phyloP scores from a whole-genome alignment of 2,329 filamentous ascomycete species.

The Aspergillus sp. region DNA sequence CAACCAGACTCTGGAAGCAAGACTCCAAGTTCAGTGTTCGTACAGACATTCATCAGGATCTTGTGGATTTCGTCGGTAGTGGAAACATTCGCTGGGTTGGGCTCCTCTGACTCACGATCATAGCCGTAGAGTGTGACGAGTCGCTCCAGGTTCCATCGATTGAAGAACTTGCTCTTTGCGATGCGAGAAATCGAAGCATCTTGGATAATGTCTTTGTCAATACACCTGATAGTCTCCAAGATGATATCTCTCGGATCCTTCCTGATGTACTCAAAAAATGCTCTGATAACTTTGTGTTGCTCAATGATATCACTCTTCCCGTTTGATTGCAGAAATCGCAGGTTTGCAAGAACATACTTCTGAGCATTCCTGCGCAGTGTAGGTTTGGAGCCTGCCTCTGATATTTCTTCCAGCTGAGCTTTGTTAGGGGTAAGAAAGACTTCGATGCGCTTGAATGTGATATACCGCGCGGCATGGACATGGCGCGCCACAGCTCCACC shows the following conservation, averaged over 20 bases:
- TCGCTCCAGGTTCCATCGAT: conserved; percentile 69
- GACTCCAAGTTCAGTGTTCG: conserved; percentile 70
- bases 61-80: conserved; percentile 72
- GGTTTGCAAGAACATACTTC: conserved; percentile 74
- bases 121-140: conserved; percentile 71
- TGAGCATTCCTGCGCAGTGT: conserved; percentile 82
- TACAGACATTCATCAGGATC: conserved; percentile 76
- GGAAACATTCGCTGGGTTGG: conserved; percentile 45
- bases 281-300: conserved; percentile 68
- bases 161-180: conserved; percentile 74
- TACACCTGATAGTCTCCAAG: conserved; percentile 69
- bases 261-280: conserved; percentile 73
- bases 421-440: conserved; percentile 75
- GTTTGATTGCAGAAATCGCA: conserved; percentile 75
- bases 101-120: conserved; percentile 51
- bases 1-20: conserved; percentile 77
- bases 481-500: conserved; percentile 77
- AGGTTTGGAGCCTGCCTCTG: conserved; percentile 69
- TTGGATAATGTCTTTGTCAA: conserved; percentile 71
- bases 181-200: conserved; percentile 73
- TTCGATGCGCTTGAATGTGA: conserved; percentile 76
- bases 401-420: conserved; percentile 52
- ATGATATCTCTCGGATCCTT: conserved; percentile 77
- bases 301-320: conserved; percentile 81
- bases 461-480: conserved; percentile 75